Percentiles rank a stretch among this genome's conserved stretches.
Evolutionary conservation across 441 rosid species (phyloP).

Genomic region (Croton setiger): DNA sequence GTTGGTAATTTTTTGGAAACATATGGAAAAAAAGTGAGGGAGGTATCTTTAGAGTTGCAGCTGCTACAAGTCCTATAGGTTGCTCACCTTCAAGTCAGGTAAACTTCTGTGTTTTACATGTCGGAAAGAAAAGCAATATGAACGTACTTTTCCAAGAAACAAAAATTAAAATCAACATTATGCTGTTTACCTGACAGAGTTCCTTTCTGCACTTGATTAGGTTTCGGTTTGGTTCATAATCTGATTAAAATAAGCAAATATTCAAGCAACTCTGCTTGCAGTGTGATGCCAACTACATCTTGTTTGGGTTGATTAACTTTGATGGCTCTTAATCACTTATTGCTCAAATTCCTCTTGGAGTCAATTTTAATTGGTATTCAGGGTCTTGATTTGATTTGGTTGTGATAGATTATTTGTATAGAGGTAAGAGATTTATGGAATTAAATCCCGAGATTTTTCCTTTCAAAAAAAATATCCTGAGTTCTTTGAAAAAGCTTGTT

Average conservation of each 20-base stretch:
- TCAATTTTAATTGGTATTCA: background rate
- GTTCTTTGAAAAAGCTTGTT: background rate
- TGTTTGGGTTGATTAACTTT: background rate
- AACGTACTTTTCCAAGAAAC: background rate
- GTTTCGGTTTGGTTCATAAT: background rate
- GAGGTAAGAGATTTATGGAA: background rate
- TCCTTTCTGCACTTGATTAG: background rate
- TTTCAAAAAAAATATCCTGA: background rate
- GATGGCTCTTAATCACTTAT: background rate
- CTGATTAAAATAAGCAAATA: background rate
- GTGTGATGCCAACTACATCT: background rate
- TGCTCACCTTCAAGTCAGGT: background rate
- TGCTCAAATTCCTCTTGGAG: background rate
- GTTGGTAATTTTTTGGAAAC: background rate
- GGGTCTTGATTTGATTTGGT: background rate
- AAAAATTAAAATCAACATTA: background rate
- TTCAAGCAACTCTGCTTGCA: background rate
- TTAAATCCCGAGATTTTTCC: too few relatives aligned
- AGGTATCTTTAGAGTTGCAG: background rate
- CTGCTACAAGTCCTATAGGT: background rate
- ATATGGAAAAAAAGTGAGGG: background rate
- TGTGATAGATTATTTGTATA: too few relatives aligned
- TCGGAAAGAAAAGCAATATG: background rate
- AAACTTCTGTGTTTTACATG: background rate
- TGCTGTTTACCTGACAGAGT: background rate